Evolutionary conservation across 2,329 filamentous ascomycete species (phyloP), one percentile per base, ranked within the genome.

Genomic region (Sporothrix inflata): DNA sequence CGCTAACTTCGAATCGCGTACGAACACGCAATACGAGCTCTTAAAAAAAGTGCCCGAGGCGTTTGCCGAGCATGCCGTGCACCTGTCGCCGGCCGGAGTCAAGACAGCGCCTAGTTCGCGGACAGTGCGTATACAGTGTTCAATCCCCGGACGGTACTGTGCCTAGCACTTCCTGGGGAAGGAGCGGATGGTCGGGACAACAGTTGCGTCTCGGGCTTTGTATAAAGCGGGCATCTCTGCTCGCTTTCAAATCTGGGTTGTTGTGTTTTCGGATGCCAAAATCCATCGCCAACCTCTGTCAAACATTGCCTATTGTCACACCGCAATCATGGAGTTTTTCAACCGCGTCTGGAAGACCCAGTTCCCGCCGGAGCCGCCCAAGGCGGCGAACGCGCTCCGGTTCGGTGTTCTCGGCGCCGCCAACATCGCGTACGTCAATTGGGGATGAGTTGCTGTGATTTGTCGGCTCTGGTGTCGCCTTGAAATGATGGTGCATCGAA

Each of bases 341-440:
- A 47, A 40, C 27, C 73, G 73, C 65, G 51, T 69, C 42, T 75
- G 74, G 74, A 53, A 61, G 70, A 21, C 73, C 4, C 21, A 57
- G n/a, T 70, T 40, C 34, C 73, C 72, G 47, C 70, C 72, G 12
- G 45, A 71, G 51, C 40, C 47, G 34, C 30, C 71, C 70, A 75
- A 75, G 68, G 42, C 65, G 1, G 57, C 51, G 2, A 61, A 78
- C 72, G 79, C 78, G 6, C 75, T 84, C 47, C 78, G 75, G 49
- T 81, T 84, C 71, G 83, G 83, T 49, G 79, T 84, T 70, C 77
- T 85, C 14, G 82, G 82, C n/a, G 81, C 82, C 11, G 80, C 81
- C 30, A 78, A 79, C 7, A 83, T 84, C 53, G 80, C 76, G 80
- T 83, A 73, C 76, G 80, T 78, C n/a, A 16, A 11, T 34, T 38